Evolutionary conservation across 2,329 filamentous ascomycete species (phyloP).

Genomic region (Colletotrichum sidae): DNA sequence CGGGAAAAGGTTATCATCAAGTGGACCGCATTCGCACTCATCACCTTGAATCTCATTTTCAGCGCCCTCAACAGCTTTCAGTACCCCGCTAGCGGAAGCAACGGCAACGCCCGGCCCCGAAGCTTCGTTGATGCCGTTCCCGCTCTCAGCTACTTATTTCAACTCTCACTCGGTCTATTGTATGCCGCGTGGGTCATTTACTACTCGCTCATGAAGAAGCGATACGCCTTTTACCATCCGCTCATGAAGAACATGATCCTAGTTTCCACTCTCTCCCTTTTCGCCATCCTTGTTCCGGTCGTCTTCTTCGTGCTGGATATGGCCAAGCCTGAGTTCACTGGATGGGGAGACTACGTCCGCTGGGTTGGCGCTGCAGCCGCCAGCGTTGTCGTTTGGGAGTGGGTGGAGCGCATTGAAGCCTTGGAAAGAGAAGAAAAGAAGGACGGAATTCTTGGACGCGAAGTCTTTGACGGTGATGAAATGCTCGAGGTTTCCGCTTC

Average conservation of each 20-base stretch:
- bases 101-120: conserved; percentile 70
- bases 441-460: conserved; percentile 89
- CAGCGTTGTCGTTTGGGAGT: conserved; percentile 98
- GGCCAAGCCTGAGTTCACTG: conserved; percentile 83
- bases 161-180: conserved; percentile 84
- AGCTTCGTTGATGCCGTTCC: conserved; percentile 91
- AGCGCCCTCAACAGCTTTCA: conserved; percentile 90
- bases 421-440: conserved; percentile 93
- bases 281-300: conserved; percentile 87
- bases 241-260: conserved; percentile 91
- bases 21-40: conserved; percentile 96
- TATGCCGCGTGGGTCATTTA: conserved; percentile 96
- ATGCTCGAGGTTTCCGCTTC: conserved; percentile 77
- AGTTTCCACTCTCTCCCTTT: conserved; percentile 81
- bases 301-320: conserved; percentile 96
- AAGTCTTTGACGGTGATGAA: conserved; percentile 94
- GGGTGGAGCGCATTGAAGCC: conserved; percentile 95
- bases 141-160: conserved; percentile 90
- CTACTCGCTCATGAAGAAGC: conserved; percentile 90
- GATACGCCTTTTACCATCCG: conserved; percentile 90
- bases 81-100: conserved; percentile 62
- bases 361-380: conserved; percentile 97
- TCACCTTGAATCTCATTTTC: conserved; percentile 90
- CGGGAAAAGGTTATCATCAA: conserved; percentile 99
- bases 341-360: conserved; percentile 94